Evolutionary conservation across 345 rosid genomes (phyloP).

Genomic region (Gossypium thurberi): DNA sequence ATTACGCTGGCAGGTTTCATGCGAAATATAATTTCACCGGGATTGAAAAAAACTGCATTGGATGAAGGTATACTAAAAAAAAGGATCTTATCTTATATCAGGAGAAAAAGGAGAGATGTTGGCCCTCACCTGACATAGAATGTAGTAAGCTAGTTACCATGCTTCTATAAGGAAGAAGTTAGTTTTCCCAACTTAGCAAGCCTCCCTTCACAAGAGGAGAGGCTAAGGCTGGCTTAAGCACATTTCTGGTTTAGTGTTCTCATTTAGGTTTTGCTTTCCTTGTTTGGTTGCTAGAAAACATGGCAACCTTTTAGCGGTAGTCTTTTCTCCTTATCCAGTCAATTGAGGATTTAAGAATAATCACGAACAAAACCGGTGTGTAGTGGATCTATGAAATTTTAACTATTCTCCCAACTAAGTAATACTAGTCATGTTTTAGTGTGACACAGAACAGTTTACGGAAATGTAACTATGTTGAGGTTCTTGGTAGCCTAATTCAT

Average conservation of each 20-base stretch:
- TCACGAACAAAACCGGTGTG: not conserved
- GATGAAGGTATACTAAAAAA: not conserved
- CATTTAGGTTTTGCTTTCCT: not conserved
- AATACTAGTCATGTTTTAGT: not conserved
- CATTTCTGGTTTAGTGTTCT: not conserved
- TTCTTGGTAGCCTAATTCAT: not conserved
- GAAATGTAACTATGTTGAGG: not conserved
- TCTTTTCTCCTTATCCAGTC: not conserved
- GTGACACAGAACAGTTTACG: not conserved
- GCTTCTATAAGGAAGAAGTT: not conserved
- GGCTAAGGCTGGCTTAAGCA: not conserved
- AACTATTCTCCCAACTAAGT: not conserved
- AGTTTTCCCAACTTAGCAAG: not conserved
- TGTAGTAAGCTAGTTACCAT: not conserved
- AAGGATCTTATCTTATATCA: not conserved
- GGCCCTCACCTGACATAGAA: not conserved
- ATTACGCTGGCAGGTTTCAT: not conserved
- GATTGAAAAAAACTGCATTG: not conserved
- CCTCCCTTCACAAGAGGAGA: slow-evolving; percentile 3
- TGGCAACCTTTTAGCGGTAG: not conserved
- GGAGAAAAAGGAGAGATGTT: not conserved
- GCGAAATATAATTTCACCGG: not conserved
- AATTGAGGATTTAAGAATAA: not conserved
- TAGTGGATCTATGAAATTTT: not conserved
- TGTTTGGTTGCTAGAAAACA: not conserved